Conservation (phyloP, 1,284 basidiomycete genomes). For the Austroboletus olivaceoglutinosus region DNA sequence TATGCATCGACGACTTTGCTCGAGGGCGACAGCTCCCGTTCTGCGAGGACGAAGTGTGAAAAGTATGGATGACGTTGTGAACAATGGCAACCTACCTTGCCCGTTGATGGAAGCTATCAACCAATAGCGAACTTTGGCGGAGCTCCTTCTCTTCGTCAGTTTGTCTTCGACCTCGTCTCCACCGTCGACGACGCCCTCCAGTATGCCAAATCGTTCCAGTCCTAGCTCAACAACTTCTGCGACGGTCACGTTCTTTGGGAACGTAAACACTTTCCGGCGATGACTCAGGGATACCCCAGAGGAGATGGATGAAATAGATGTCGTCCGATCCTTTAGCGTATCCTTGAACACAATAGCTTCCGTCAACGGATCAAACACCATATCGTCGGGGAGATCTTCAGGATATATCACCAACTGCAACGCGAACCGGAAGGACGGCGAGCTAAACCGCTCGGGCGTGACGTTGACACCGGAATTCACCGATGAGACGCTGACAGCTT, state of each 20-base stretch:
- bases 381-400: conserved; percentile 88
- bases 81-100: conserved; percentile 51
- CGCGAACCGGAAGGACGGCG: conserved; percentile 80
- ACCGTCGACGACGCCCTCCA: conserved; percentile 94
- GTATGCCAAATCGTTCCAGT: conserved; percentile 89
- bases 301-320: conserved; percentile 42
- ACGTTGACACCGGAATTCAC: conserved; percentile 46
- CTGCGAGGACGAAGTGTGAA: conserved; percentile 39
- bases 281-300: conserved; percentile 58
- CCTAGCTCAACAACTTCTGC: conserved; percentile 94
- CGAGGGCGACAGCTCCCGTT: conserved; percentile 72
- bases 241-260: conserved; percentile 93
- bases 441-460: conserved; percentile 70
- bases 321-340: conserved; percentile 55
- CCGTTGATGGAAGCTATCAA: conserved; percentile 60
- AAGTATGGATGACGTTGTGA: conserved; percentile 3
- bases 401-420: conserved; percentile 85
- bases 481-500: conserved; percentile 40
- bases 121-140: conserved; percentile 76
- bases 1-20: conserved; percentile 86
- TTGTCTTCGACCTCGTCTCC: conserved; percentile 97
- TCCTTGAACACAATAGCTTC: conserved; percentile 87
- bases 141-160: conserved; percentile 75
- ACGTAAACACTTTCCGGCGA: conserved; percentile 75
- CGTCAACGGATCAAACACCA: conserved; percentile 88